Conservation (phyloP, 495 filamentous ascomycete species). For the Hamigera avellanea region DNA sequence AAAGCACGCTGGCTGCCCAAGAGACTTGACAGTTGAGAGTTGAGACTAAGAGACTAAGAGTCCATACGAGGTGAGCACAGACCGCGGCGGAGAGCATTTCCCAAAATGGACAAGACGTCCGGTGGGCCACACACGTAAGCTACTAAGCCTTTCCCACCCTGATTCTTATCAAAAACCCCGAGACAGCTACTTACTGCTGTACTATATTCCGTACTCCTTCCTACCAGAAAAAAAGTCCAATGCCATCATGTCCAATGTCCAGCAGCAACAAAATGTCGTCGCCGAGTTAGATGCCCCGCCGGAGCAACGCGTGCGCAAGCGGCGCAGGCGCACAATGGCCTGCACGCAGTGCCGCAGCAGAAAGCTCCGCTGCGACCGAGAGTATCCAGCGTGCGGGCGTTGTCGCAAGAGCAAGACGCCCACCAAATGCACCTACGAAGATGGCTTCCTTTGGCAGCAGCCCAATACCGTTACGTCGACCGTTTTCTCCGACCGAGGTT, state of each 20-base stretch:
- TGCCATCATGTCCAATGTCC: background rate
- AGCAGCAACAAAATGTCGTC: background rate
- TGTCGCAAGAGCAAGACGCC: constrained; percentile 42
- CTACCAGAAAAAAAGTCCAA: too few relatives aligned
- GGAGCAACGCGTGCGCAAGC: constrained; percentile 25
- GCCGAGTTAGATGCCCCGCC: constrained; percentile 4
- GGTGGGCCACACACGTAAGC: constrained; percentile 4
- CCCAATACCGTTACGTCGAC: constrained; percentile 24
- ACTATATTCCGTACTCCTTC: too few relatives aligned
- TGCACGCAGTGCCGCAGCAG: constrained; percentile 48
- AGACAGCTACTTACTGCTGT: too few relatives aligned
- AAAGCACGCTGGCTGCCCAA: too few relatives aligned
- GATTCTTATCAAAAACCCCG: too few relatives aligned
- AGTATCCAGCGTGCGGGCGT: constrained; percentile 51
- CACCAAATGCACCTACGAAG: constrained; percentile 32
- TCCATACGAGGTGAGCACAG: background rate
- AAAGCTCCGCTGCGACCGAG: constrained; percentile 60
- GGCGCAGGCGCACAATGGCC: constrained; percentile 29
- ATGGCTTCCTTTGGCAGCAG: constrained; percentile 37
- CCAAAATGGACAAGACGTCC: background rate
- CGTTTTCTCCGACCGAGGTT: constrained; percentile 18
- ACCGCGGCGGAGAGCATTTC: background rate
- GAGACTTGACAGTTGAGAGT: too few relatives aligned
- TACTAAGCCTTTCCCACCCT: background rate
- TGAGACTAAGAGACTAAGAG: too few relatives aligned